Percentiles rank a stretch among this genome's conserved stretches.
Conservation (phyloP, 1,139 yeast genomes). For the Nakaseomyces nivariensis region DNA sequence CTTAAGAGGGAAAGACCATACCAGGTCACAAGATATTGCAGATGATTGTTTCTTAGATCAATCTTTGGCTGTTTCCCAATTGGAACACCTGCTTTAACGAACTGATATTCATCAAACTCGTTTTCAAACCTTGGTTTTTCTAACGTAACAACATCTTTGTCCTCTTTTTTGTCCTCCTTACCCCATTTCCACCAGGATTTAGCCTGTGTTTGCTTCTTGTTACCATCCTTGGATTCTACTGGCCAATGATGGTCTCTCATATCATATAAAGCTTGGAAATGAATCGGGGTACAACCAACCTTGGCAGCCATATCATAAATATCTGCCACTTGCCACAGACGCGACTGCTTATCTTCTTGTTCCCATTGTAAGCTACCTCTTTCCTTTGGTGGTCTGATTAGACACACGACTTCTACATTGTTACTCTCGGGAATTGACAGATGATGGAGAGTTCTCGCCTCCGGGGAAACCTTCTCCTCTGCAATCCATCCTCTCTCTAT, state of each 20-base stretch:
- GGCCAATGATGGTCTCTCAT: slow-evolving; percentile 41
- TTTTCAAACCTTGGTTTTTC: slow-evolving; percentile 5
- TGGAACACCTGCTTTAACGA: slow-evolving; percentile 78
- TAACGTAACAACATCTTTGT: slow-evolving; percentile 1
- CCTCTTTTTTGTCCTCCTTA: too few species aligned
- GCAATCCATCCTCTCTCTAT: slow-evolving; percentile 91
- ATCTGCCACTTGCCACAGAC: slow-evolving; percentile 64
- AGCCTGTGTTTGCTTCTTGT: neutral
- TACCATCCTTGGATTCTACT: neutral
- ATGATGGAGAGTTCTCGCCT: slow-evolving; percentile 49
- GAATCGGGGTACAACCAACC: slow-evolving; percentile 60
- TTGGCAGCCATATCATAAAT: slow-evolving; percentile 60
- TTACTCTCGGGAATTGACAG: slow-evolving; percentile 67
- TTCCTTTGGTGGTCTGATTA: slow-evolving; percentile 61
- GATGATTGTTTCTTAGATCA: slow-evolving; percentile 76
- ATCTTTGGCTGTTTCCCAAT: slow-evolving; percentile 73
- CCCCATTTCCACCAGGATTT: neutral
- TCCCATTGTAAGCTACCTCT: slow-evolving; percentile 69
- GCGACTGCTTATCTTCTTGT: slow-evolving; percentile 53
- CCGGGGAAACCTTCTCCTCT: slow-evolving; percentile 61
- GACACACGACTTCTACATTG: slow-evolving; percentile 55
- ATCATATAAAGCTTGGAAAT: slow-evolving; percentile 66
- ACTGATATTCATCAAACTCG: slow-evolving; percentile 39
- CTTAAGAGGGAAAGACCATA: slow-evolving; percentile 74
- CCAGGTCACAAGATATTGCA: slow-evolving; percentile 93